phyloP scores from a whole-genome alignment of 495 filamentous ascomycete species.

The Eremomyces bilateralis region DNA sequence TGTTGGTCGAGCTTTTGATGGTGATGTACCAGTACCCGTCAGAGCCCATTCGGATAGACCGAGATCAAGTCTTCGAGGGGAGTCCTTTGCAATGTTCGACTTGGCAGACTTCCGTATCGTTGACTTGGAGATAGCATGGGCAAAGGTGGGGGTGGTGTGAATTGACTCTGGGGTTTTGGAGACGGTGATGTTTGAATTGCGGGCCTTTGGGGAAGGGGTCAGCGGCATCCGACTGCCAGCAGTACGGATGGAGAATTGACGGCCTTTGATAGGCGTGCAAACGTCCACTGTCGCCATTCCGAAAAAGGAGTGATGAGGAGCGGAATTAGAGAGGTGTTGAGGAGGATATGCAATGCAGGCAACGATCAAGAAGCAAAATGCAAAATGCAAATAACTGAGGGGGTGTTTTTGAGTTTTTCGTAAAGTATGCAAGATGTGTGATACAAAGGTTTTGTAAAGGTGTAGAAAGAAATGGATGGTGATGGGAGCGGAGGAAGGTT shows the following conservation, averaged over 20 bases:
- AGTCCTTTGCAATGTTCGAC: slow-evolving; percentile 65
- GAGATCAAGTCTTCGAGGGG: slow-evolving; percentile 67
- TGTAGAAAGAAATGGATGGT: too few species aligned
- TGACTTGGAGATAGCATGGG: slow-evolving; percentile 38
- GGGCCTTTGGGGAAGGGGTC: slow-evolving; percentile 65
- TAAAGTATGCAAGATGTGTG: too few species aligned
- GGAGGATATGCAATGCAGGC: too few species aligned
- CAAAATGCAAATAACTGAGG: too few species aligned
- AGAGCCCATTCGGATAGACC: slow-evolving; percentile 84
- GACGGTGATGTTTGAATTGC: too few species aligned
- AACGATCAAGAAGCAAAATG: too few species aligned
- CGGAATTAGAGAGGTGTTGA: too few species aligned
- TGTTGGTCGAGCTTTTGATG: slow-evolving; percentile 44
- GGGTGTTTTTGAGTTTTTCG: too few species aligned
- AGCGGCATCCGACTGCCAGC: slow-evolving; percentile 87
- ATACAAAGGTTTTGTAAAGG: too few species aligned
- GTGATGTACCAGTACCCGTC: slow-evolving; percentile 62
- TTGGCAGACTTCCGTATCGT: slow-evolving; percentile 60
- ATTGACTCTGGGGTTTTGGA: background rate
- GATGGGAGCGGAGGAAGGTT: too few species aligned
- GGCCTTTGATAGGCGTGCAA: slow-evolving; percentile 83
- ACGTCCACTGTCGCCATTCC: slow-evolving; percentile 72
- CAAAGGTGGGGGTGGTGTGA: slow-evolving; percentile 42
- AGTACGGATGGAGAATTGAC: slow-evolving; percentile 79
- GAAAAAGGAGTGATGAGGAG: too few species aligned